Percentiles rank a stretch among this genome's conserved stretches.
Evolutionary conservation across 768 basidiomycete species (phyloP).

Genomic region (Termitomyces sp.): DNA sequence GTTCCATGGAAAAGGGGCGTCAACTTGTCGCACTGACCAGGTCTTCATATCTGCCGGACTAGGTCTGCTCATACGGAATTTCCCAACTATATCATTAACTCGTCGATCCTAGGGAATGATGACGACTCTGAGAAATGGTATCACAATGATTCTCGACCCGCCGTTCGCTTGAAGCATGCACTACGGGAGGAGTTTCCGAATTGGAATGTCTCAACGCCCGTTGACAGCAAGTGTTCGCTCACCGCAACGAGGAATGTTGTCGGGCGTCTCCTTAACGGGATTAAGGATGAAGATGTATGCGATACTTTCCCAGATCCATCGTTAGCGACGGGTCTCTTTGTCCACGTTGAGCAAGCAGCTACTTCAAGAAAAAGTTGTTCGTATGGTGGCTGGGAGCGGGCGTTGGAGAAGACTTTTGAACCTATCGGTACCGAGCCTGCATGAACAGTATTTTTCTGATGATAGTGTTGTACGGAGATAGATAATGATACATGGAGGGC

Average conservation of each 20-base stretch:
- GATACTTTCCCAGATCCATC: conserved; percentile 16
- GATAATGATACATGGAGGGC: background rate
- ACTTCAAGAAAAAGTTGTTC: conserved; percentile 14
- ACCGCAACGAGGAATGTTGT: conserved; percentile 41
- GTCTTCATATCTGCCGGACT: conserved; percentile 43
- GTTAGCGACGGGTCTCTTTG: conserved; percentile 29
- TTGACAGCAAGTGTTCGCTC: conserved; percentile 32
- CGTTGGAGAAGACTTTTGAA: conserved; percentile 26
- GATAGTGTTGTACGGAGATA: too few species aligned
- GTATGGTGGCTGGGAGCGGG: conserved; percentile 29
- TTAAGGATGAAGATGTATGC: conserved; percentile 25
- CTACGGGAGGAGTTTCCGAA: conserved; percentile 25
- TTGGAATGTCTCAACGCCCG: conserved; percentile 34
- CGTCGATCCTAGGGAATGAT: conserved; percentile 12
- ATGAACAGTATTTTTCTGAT: background rate
- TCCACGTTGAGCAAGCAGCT: conserved; percentile 37
- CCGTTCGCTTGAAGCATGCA: conserved; percentile 28
- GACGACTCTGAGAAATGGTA: conserved; percentile 31
- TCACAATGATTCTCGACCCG: conserved; percentile 24
- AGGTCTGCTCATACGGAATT: conserved; percentile 19
- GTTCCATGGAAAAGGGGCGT: conserved; percentile 37
- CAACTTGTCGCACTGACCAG: conserved; percentile 31
- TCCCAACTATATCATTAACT: background rate
- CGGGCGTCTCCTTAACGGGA: conserved; percentile 37
- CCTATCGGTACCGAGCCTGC: background rate